Percentiles rank a stretch among this genome's conserved stretches.
These are phyloP conservation scores for Brassica carinata DNA, from an alignment of 345 rosid genomes.

Conservation along the genomic window DNA sequence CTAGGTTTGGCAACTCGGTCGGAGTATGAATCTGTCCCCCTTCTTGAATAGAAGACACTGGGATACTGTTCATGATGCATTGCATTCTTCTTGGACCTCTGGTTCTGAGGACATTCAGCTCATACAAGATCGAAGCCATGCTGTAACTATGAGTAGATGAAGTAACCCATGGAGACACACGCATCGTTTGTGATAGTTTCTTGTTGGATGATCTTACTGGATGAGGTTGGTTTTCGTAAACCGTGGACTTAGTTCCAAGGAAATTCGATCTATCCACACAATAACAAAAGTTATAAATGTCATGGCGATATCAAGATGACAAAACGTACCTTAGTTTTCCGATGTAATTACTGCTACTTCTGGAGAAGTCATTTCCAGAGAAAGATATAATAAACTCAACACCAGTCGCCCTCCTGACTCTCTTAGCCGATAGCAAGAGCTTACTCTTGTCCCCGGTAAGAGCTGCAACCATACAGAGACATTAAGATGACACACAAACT, in stretches of 20 bases:
- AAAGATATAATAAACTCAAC: conserved; percentile 78
- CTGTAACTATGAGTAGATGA: conserved; percentile 42
- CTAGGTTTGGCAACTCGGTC: conserved; percentile 47
- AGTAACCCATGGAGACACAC: conserved; percentile 50
- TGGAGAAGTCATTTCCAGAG: conserved; percentile 63
- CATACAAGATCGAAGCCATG: conserved; percentile 62
- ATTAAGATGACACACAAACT: neutral
- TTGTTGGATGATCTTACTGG: conserved; percentile 36
- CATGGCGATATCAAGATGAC: neutral
- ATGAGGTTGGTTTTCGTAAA: conserved; percentile 69
- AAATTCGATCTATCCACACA: conserved; percentile 77
- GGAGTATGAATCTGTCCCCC: conserved; percentile 64
- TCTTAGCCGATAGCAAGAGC: conserved; percentile 81
- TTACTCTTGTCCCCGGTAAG: conserved; percentile 77
- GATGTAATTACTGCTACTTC: conserved; percentile 55
- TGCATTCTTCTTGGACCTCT: conserved; percentile 95
- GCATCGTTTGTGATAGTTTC: conserved; percentile 47
- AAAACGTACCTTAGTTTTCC: conserved; percentile 70
- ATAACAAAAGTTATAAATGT: neutral
- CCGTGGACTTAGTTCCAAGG: conserved; percentile 86
- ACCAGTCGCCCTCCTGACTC: conserved; percentile 64
- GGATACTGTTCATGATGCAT: conserved; percentile 66
- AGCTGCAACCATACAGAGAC: conserved; percentile 45
- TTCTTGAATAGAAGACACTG: conserved; percentile 68
- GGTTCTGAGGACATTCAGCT: conserved; percentile 81